A percentile compares a stretch with the other conserved stretches of the same genome.
phyloP scores from a whole-genome alignment of 441 rosid genomes.

The Adansonia rubrostipa region DNA sequence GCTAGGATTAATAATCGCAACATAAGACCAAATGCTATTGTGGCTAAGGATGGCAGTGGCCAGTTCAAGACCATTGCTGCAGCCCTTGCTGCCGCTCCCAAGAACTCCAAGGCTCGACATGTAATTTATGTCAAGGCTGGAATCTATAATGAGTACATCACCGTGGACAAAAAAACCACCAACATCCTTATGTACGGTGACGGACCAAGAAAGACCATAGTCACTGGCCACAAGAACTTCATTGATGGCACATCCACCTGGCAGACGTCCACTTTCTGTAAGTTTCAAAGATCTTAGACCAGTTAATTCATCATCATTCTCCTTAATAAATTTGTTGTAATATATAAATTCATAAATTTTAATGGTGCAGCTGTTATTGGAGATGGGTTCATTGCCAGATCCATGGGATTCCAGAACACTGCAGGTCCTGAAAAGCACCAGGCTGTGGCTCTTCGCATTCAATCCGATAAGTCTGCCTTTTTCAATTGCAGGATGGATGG shows the following conservation, averaged over 20 bases:
- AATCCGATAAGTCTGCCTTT: conserved; percentile 43
- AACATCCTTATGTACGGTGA: conserved; percentile 47
- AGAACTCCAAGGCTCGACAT: conserved; percentile 31
- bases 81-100: conserved; percentile 42
- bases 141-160: conserved; percentile 36
- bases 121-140: conserved; percentile 48
- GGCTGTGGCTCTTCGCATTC: conserved; percentile 50
- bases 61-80: conserved; percentile 39
- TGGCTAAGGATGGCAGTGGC: conserved; percentile 51
- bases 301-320: background rate
- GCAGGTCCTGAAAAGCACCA: conserved; percentile 47
- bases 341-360: background rate
- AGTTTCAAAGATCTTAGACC: background rate
- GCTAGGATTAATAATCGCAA: conserved; percentile 18
- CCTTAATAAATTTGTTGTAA: background rate
- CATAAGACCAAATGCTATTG: conserved; percentile 37
- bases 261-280: conserved; percentile 40
- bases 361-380: conserved; percentile 45
- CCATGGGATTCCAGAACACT: conserved; percentile 56
- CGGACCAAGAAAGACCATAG: conserved; percentile 35
- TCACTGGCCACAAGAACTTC: conserved; percentile 37
- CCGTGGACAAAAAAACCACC: conserved; percentile 26
- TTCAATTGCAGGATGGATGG: conserved; percentile 56
- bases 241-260: conserved; percentile 18
- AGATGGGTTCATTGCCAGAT: conserved; percentile 43